Evolutionary conservation across 257 asterid genomes (phyloP).

Genomic region (Nyctanthes arbortristis): DNA sequence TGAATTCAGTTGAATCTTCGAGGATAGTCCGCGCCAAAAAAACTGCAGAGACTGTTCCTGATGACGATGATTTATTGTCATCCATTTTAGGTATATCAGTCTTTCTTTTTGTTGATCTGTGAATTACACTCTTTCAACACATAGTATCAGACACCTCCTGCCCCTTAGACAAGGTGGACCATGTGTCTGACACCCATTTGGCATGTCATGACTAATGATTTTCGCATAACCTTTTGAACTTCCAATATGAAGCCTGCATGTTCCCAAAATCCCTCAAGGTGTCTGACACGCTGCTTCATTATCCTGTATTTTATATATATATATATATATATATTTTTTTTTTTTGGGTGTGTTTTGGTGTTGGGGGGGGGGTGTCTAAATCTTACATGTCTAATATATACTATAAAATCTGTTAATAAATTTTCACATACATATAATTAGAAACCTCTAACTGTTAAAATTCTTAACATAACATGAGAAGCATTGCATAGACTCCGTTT

Average conservation of each 20-base stretch:
- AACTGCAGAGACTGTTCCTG: constrained; percentile 73
- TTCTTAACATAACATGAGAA: not conserved
- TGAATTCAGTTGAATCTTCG: constrained; percentile 82
- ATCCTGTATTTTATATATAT: not conserved
- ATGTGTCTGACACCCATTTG: not conserved
- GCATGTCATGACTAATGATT: not conserved
- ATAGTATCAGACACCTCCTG: not conserved
- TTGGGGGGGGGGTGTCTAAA: too few species aligned
- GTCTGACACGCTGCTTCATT: not conserved
- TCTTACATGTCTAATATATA: too few species aligned
- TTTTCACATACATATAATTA: not conserved
- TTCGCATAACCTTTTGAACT: not conserved
- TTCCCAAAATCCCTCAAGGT: not conserved
- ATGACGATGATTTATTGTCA: constrained; percentile 87
- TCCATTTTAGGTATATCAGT: constrained; percentile 74
- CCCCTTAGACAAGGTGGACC: not conserved
- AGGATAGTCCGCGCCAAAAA: constrained; percentile 63
- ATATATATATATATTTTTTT: too few species aligned
- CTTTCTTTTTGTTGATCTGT: constrained; percentile 13
- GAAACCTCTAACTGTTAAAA: not conserved
- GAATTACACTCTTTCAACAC: not conserved
- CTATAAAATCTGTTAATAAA: not conserved
- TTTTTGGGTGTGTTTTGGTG: too few species aligned
- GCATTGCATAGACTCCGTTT: not conserved
- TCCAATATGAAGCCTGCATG: not conserved